phyloP scores from a whole-genome alignment of 352 stramenopile genomes.

The Phytopythium sindhum region DNA sequence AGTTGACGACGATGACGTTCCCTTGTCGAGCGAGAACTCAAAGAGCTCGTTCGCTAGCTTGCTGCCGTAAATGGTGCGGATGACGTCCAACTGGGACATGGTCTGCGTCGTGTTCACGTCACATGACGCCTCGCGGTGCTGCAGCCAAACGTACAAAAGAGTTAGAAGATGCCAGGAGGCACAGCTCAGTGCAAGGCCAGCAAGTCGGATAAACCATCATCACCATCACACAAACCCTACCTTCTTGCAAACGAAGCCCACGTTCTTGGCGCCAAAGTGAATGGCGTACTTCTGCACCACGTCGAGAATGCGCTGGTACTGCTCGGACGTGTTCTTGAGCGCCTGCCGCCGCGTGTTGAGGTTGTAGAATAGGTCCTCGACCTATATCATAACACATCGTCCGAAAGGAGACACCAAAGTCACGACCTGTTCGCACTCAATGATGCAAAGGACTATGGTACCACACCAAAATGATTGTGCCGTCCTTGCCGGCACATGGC shows the following conservation, averaged over 20 bases:
- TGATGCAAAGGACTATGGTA: not conserved
- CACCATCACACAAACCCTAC: slow-evolving; percentile 10
- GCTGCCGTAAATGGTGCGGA: slow-evolving; percentile 70
- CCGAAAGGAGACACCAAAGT: not conserved
- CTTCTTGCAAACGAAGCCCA: slow-evolving; percentile 97
- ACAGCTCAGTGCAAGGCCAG: not conserved
- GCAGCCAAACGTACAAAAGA: not conserved
- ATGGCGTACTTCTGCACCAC: slow-evolving; percentile 97
- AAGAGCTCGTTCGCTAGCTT: slow-evolving; percentile 67
- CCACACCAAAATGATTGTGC: slow-evolving; percentile 71
- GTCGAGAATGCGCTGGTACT: slow-evolving; percentile 93
- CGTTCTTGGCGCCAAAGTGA: slow-evolving; percentile 83
- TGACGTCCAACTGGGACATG: slow-evolving; percentile 65
- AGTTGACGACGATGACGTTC: slow-evolving; percentile 14
- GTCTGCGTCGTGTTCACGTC: slow-evolving; percentile 72
- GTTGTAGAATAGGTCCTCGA: slow-evolving; percentile 99
- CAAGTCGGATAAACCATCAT: not conserved
- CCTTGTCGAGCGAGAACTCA: slow-evolving; percentile 37
- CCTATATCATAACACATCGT: slow-evolving; percentile 23
- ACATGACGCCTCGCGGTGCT: slow-evolving; percentile 77
- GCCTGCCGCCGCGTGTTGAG: slow-evolving; percentile 91
- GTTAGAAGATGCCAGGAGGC: not conserved
- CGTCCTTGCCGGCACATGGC: slow-evolving; percentile 77
- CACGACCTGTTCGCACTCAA: not conserved
- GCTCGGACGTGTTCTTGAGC: slow-evolving; percentile 91